Base-by-base conservation (phyloP, 2,329 filamentous ascomycete genomes). In the Sclerotinia nivalis region DNA sequence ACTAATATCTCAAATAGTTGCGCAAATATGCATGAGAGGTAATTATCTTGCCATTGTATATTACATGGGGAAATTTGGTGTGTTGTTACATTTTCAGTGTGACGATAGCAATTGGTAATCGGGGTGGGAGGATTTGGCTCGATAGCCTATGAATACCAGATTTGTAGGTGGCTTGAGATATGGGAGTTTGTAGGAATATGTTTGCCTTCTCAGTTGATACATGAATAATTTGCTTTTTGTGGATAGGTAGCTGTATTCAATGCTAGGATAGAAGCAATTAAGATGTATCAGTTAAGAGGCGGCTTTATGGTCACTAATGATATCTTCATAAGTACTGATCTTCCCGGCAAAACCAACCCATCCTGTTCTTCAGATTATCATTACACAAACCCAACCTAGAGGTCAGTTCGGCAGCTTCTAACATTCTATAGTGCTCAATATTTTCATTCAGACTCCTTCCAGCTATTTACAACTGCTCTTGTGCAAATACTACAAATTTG, bases 1-100 rank as follows among this genome's bases (percentile, higher is more conserved):
- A 54, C 74, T 76, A 56, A 75, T 31, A 47, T 12, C 12, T 56
- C 20, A 28, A 45, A 54, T 60, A 76, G 75, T 68, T 76, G 28
- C 75, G 75, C 45, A 76, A 76, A 72, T 76, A 76, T 69, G 72
- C 74, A 68, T 75, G 65, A 75, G 13, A 20, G 43, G n/a, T 22
- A n/a, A 28, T 52, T 31, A 61, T 20, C 22, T 45, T 56, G 49
- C 34, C 6, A 43, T 47, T 69, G 67, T 69, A 69, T 25, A 69
- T 58, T 64, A 65, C 20, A 28, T 65, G n/a, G 15, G 52, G 28
- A n/a, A 52, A 28, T 28, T 54, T 10, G 61, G 47, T 52, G 47
- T 28, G 34, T n/a, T 28, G 61, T 52, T 65, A 40, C 31, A 25
- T 6, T 52, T 65, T 52, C 47, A 65, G 31, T 65, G 52, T 52